Conservation (phyloP, 352 stramenopile species). For the Lagenidium giganteum region DNA sequence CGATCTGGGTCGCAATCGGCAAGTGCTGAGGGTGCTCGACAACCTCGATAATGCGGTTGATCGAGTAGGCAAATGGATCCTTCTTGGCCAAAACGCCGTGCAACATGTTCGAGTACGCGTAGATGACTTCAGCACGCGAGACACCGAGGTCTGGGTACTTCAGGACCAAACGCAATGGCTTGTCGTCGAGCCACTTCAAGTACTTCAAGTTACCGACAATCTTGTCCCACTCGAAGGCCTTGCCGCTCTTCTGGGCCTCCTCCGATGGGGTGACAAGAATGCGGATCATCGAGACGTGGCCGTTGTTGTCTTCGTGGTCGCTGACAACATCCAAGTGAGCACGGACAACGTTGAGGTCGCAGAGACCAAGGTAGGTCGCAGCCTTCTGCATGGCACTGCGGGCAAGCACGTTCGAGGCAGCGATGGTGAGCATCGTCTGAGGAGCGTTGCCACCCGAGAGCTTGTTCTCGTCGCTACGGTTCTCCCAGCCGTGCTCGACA, state of each 20-base stretch:
- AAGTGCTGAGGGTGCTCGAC: conserved; percentile 90
- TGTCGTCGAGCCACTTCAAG: conserved; percentile 83
- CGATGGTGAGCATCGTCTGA: conserved; percentile 85
- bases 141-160: conserved; percentile 90
- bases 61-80: conserved; percentile 92
- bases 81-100: conserved; percentile 93
- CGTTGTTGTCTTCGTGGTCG: conserved; percentile 70
- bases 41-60: conserved; percentile 92
- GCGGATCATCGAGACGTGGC: conserved; percentile 72
- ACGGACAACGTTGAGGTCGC: conserved; percentile 93
- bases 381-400: conserved; percentile 81
- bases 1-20: conserved; percentile 86
- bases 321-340: conserved; percentile 94
- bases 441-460: conserved; percentile 38
- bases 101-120: conserved; percentile 93
- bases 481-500: conserved; percentile 83
- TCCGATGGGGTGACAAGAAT: conserved; percentile 73
- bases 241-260: conserved; percentile 39
- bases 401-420: conserved; percentile 75
- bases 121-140: conserved; percentile 92
- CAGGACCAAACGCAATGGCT: conserved; percentile 68
- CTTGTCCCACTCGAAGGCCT: conserved; percentile 74
- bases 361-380: conserved; percentile 87
- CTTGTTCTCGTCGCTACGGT: conserved; percentile 79
- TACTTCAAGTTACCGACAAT: conserved; percentile 87